phyloP scores from a whole-genome alignment of 1,139 yeast genomes.

The Kluyveromyces sp. region DNA sequence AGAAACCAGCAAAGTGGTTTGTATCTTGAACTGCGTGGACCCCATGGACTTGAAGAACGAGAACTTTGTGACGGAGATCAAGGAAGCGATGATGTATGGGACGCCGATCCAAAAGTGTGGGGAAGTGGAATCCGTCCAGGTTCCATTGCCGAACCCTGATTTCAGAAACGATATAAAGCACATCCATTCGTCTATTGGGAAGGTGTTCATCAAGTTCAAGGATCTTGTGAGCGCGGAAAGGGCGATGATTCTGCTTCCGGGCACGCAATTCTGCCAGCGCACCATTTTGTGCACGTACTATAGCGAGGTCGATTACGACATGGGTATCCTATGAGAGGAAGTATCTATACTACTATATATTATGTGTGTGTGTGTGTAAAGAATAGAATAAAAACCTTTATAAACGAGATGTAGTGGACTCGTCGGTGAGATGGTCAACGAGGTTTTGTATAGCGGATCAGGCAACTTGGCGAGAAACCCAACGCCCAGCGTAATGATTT shows the following conservation, averaged over 20 bases:
- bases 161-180: constrained; percentile 37
- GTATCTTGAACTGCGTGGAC: constrained; percentile 57
- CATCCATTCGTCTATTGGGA: constrained; percentile 52
- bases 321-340: constrained; percentile 22
- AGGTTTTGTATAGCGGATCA: constrained; percentile 57
- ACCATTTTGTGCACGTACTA: constrained; percentile 60
- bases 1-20: constrained; percentile 45
- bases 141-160: constrained; percentile 60
- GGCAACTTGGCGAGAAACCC: constrained; percentile 79
- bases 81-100: constrained; percentile 46
- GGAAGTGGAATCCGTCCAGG: constrained; percentile 43
- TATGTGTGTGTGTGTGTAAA: too few relatives aligned
- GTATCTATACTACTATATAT: background rate
- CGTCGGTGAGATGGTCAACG: constrained; percentile 64
- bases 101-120: constrained; percentile 40
- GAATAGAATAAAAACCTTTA: too few relatives aligned
- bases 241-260: constrained; percentile 60
- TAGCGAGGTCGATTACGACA: constrained; percentile 49
- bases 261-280: constrained; percentile 61
- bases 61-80: constrained; percentile 41
- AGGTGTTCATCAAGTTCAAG: constrained; percentile 59
- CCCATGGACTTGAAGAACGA: constrained; percentile 56
- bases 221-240: constrained; percentile 43
- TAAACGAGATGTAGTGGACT: constrained; percentile 1
- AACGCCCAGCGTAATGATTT: constrained; percentile 68